Evolutionary conservation across 2,329 filamentous ascomycete species (phyloP).

Genomic region (Periconia sp.): DNA sequence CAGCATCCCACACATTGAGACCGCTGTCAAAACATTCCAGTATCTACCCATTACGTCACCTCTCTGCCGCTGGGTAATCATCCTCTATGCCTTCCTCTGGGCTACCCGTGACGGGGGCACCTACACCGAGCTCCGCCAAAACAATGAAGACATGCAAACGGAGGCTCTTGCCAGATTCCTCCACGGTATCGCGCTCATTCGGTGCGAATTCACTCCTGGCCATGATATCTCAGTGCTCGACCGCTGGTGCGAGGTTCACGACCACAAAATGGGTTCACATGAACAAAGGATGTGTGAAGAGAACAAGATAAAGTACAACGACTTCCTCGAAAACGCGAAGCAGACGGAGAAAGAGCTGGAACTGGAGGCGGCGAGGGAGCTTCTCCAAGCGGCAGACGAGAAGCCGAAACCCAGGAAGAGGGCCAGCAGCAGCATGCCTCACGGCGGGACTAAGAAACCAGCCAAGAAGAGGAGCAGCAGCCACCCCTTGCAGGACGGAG

Average conservation of each 20-base stretch:
- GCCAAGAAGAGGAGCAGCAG: too few species aligned
- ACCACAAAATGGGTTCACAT: conserved; percentile 4
- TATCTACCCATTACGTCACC: conserved; percentile 8
- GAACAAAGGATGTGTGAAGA: conserved; percentile 2
- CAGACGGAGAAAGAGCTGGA: not conserved
- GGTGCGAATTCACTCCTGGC: conserved; percentile 10
- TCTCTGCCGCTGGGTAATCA: conserved; percentile 20
- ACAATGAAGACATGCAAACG: not conserved
- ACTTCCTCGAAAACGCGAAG: not conserved
- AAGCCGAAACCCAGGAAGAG: not conserved
- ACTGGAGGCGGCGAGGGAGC: not conserved
- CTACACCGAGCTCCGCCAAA: conserved; percentile 6
- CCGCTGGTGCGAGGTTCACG: conserved; percentile 15
- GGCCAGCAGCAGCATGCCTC: too few species aligned
- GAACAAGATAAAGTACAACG: not conserved
- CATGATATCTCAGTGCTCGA: conserved; percentile 8
- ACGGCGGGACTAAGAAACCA: too few species aligned
- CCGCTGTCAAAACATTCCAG: conserved; percentile 10
- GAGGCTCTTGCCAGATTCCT: conserved; percentile 12
- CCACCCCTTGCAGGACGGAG: too few species aligned
- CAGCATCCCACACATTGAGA: conserved; percentile 1
- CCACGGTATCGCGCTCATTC: conserved; percentile 6
- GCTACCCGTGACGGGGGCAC: conserved; percentile 2
- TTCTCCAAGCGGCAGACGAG: not conserved
- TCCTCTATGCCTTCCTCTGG: conserved; percentile 17